phyloP scores from a whole-genome alignment of 2,329 filamentous ascomycete genomes.

The Ciborinia camelliae region DNA sequence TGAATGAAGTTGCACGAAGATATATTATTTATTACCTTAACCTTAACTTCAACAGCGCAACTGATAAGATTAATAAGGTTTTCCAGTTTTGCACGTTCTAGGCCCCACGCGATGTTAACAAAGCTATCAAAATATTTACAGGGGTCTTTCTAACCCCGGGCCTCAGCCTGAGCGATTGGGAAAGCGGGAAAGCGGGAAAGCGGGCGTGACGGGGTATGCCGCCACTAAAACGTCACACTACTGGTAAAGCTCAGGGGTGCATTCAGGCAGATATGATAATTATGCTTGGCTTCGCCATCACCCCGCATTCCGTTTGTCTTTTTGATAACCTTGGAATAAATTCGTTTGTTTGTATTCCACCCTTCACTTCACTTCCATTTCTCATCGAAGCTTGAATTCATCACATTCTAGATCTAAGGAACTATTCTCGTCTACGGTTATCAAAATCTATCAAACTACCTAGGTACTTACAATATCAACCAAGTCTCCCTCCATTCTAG shows the following conservation, averaged over 20 bases:
- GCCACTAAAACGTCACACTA: slow-evolving; percentile 15
- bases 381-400: not conserved
- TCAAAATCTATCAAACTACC: not conserved
- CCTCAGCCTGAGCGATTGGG: too few relatives aligned
- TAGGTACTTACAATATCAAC: too few relatives aligned
- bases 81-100: slow-evolving; percentile 8
- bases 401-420: not conserved
- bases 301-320: not conserved
- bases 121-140: slow-evolving; percentile 4
- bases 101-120: not conserved
- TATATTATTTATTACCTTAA: too few relatives aligned
- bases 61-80: too few relatives aligned
- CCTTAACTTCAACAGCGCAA: too few relatives aligned
- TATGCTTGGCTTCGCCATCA: slow-evolving; percentile 16
- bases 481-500: not conserved
- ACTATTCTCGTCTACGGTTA: not conserved
- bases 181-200: too few relatives aligned
- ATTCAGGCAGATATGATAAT: slow-evolving; percentile 18
- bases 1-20: not conserved
- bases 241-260: too few relatives aligned
- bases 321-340: not conserved
- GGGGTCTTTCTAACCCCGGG: not conserved
- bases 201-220: not conserved
- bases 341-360: not conserved
- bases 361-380: not conserved